Base-by-base conservation (phyloP, 768 basidiomycete genomes). In the Boletellus emodensis region DNA sequence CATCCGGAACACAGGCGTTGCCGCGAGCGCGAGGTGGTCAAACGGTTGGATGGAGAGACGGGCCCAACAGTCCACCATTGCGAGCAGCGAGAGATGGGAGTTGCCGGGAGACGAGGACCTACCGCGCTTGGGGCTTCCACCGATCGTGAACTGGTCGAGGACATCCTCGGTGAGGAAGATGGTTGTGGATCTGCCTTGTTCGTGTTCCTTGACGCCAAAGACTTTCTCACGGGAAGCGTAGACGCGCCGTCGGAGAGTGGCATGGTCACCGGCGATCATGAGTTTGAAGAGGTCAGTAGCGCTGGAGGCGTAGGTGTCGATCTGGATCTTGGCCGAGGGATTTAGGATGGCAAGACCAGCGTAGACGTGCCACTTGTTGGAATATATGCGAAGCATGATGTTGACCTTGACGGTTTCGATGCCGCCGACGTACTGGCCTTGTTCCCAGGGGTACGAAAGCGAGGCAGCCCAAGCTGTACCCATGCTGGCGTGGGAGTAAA, bases 31-130 rank as follows among this genome's bases (percentile, higher is more conserved):
- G 54, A 98, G 83, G 71, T 98, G 94, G 32, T 81, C 83, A 64
- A 90, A 95, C 0, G 96, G 96, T 47, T 89, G 81, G 62, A 96
- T 94, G 0, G 75, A 72, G 45, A 98, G 81, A 44, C 81, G 79
- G 8, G 90, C 87, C 96, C 96, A 99, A 61, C 90, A 94, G 69
- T 99, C 96, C 17, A 97, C 96, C 94, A 99, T 98, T 14, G 94
- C 94, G 42, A 98, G 81, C 8, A 99, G 77, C 9, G 91, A 85
- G 48, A 98, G 82, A 66, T 99, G 95, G 1, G 92, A 94, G 65
- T 98, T 97, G 8, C 48, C 53, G 4, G 50, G 48, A 18, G 52
- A 46, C 14, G 52, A 46, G 39, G 60, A 45, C 44, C 49, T 24
- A 5, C 38, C 37, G 30, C 26, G 54, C 20, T 48, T 58, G 36